Evolutionary conservation across 176 grass and related monocot species (phyloP), one percentile per base, ranked within the genome.

Genomic region (Bolboschoenus planiculmis): DNA sequence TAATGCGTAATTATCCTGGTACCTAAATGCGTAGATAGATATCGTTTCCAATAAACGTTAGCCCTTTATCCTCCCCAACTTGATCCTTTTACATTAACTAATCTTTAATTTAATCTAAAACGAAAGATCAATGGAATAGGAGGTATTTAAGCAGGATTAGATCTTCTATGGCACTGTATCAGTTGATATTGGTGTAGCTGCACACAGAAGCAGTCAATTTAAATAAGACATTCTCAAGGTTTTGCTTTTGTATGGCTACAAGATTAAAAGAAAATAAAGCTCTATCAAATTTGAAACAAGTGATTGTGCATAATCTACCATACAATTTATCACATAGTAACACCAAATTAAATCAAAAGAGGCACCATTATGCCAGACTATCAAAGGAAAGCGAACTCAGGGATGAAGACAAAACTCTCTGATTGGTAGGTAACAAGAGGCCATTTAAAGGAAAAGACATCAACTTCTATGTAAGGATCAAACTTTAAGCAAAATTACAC

Each of bases 331-430:
- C 71, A 76, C 42, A 76, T 7, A 51, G 11, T 81, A 31, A 31
- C 4, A 64, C 37, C 55, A 81, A 64, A 64, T 29, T 46, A 81
- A 60, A 63, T 6, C 31, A 58, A 63, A 44, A 29, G 55, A 62
- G 55, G 36, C 34, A 44, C 56, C 11, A 64, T 64, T 62, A 31
- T 80, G 78, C 34, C 35, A 46, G 13, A 20, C 13, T n/a, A 44
- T 15, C 6, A 82, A 82, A 20, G 56, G 65, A 63, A 77, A 31
- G 72, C 30, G 53, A 58, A 29, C 54, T 1, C 2, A 30, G 15
- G 55, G 15, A 64, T 43, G 57, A 64, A 82, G 79, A 82, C 79
- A 82, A 65, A 63, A 82, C 53, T 82, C 56, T 51, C 14, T 76
- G 33, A 81, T 61, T 82, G 80, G 57, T 50, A 46, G 39, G 58